These are phyloP conservation scores for Stachybotrys chartarum DNA, from an alignment of 2,329 filamentous ascomycete species.

Conservation along the genomic window DNA sequence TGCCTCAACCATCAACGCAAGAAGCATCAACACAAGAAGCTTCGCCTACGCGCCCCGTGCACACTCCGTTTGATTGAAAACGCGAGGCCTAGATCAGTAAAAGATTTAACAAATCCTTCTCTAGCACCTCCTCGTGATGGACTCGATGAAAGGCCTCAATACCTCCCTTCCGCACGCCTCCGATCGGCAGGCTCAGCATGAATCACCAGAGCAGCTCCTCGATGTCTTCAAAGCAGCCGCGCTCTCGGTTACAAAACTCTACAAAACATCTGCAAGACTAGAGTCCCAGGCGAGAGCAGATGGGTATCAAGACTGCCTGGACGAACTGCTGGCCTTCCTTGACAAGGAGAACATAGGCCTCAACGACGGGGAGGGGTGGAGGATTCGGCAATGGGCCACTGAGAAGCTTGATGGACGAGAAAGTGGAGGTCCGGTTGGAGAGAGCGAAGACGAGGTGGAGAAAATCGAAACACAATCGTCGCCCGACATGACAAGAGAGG, in stretches of 20 bases:
- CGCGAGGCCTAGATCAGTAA: neutral
- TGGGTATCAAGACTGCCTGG: conserved; percentile 90
- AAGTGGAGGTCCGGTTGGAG: conserved; percentile 42
- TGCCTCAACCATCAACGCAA: too few species aligned
- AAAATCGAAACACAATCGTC: conserved; percentile 55
- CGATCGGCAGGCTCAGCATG: conserved; percentile 23
- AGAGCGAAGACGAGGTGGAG: conserved; percentile 64
- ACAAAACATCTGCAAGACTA: conserved; percentile 80
- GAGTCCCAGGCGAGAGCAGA: conserved; percentile 68
- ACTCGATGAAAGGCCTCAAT: conserved; percentile 22
- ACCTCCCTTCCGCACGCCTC: conserved; percentile 12
- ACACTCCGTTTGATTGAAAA: too few species aligned
- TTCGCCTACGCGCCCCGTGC: too few species aligned
- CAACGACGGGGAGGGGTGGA: conserved; percentile 68
- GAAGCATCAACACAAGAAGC: too few species aligned
- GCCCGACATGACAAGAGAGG: conserved; percentile 46
- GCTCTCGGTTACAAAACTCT: conserved; percentile 89
- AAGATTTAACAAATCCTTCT: neutral
- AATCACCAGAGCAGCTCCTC: conserved; percentile 60
- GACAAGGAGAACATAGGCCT: conserved; percentile 76
- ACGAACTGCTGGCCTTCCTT: conserved; percentile 79
- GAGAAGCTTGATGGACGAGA: conserved; percentile 62
- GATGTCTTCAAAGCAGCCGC: conserved; percentile 89
- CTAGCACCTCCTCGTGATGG: conserved; percentile 14
- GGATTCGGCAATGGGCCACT: conserved; percentile 56